Evolutionary conservation across 148 eudicot species (phyloP).

Genomic region (Chenopodium berlandieri): DNA sequence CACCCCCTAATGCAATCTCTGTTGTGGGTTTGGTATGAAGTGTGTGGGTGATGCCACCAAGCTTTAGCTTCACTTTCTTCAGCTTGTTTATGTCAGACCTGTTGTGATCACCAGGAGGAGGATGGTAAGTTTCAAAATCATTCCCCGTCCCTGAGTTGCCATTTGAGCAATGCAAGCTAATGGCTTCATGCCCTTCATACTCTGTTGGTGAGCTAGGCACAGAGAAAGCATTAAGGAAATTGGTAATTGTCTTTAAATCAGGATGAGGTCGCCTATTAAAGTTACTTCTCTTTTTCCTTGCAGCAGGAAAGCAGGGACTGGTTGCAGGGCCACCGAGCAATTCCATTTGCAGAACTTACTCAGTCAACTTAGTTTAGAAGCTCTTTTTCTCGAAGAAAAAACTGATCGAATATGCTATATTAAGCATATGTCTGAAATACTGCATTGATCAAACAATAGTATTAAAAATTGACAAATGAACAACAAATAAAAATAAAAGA

Average conservation of each 20-base stretch:
- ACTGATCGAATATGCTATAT: background rate
- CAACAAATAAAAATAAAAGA: background rate
- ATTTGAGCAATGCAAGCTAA: constrained; percentile 22
- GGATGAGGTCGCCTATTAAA: constrained; percentile 38
- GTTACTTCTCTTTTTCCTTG: constrained; percentile 41
- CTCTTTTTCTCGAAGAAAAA: background rate
- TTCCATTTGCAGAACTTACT: constrained; percentile 21
- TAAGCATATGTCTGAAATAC: background rate
- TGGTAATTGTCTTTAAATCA: constrained; percentile 30
- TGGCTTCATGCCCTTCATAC: constrained; percentile 19
- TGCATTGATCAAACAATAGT: constrained; percentile 5
- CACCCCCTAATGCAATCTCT: constrained; percentile 8
- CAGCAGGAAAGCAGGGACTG: constrained; percentile 22
- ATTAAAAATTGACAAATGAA: background rate
- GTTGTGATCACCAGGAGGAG: background rate
- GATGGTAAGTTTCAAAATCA: background rate
- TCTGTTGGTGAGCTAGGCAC: constrained; percentile 18
- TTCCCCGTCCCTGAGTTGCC: constrained; percentile 2
- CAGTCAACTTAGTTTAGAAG: background rate
- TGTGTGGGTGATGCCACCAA: constrained; percentile 37
- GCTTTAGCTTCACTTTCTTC: constrained; percentile 41
- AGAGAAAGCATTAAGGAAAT: constrained; percentile 22
- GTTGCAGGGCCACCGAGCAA: constrained; percentile 2
- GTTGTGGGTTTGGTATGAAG: constrained; percentile 27
- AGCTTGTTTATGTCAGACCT: constrained; percentile 28